A percentile compares a stretch with the other conserved stretches of the same genome.
phyloP scores from a whole-genome alignment of 768 basidiomycete species.

The Russula sp. region DNA sequence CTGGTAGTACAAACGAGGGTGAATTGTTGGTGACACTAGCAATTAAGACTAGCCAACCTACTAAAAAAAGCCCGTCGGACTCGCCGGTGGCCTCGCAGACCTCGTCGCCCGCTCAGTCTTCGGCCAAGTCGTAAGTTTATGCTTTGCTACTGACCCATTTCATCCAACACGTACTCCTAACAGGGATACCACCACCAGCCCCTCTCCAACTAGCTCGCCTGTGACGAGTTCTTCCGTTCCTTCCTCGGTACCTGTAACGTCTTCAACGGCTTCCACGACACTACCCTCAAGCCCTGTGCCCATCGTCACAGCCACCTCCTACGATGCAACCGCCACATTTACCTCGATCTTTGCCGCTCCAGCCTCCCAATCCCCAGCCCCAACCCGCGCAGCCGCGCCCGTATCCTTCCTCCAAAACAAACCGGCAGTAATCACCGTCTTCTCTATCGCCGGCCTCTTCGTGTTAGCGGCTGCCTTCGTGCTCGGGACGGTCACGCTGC shows the following conservation, averaged over 20 bases:
- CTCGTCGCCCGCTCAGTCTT: not conserved
- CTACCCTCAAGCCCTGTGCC: not conserved
- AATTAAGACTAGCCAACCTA: not conserved
- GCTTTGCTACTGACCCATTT: not conserved
- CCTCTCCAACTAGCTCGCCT: not conserved
- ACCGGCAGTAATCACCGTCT: slow-evolving; percentile 52
- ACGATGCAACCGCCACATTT: slow-evolving; percentile 22
- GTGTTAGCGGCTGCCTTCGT: slow-evolving; percentile 40
- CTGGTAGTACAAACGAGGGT: not conserved
- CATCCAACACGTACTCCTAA: not conserved
- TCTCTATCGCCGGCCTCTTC: slow-evolving; percentile 43
- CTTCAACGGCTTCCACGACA: not conserved
- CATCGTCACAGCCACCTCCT: slow-evolving; percentile 1
- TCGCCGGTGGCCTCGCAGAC: not conserved
- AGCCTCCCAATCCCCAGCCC: slow-evolving; percentile 11
- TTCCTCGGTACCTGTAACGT: not conserved
- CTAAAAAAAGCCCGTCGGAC: not conserved
- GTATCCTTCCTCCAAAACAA: slow-evolving; percentile 56
- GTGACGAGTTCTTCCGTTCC: not conserved
- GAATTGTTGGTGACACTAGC: not conserved
- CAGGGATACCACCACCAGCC: not conserved
- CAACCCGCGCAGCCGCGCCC: not conserved
- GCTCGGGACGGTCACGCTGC: slow-evolving; percentile 39
- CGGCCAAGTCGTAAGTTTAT: not conserved
- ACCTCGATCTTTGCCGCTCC: slow-evolving; percentile 23